Evolutionary conservation across 352 stramenopile species (phyloP).

Genomic region (Globisporangium abappressorium): DNA sequence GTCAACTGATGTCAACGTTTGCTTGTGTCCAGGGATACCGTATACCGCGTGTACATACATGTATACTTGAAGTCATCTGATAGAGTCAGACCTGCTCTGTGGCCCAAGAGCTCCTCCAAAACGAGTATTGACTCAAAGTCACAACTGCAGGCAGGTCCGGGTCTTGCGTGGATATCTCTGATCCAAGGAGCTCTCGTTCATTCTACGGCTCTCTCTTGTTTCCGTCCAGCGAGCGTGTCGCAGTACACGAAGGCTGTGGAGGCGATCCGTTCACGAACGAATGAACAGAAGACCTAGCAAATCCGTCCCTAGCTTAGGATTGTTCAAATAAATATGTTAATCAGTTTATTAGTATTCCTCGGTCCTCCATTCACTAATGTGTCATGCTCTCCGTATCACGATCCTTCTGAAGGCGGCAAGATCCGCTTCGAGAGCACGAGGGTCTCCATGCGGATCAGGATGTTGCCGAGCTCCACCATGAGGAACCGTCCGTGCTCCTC

Average conservation of each 20-base stretch:
- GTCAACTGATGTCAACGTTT: too few species aligned
- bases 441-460: background rate
- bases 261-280: background rate
- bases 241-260: background rate
- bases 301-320: background rate
- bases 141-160: too few species aligned
- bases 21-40: too few species aligned
- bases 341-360: background rate
- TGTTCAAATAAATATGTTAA: background rate
- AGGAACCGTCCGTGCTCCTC: background rate
- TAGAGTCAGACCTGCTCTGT: too few species aligned
- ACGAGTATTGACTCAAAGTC: too few species aligned
- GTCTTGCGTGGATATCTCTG: too few species aligned
- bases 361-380: background rate
- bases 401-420: background rate
- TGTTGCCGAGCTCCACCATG: slow-evolving; percentile 1
- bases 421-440: background rate
- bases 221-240: background rate
- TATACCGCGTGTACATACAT: too few species aligned
- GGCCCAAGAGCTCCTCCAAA: too few species aligned
- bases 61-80: too few species aligned
- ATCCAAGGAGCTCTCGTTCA: background rate
- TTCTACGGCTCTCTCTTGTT: background rate
- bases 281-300: background rate
- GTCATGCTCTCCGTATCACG: background rate